These are phyloP conservation scores for Thielaviopsis musarum DNA, from an alignment of 2,329 filamentous ascomycete genomes.

Conservation along the genomic window DNA sequence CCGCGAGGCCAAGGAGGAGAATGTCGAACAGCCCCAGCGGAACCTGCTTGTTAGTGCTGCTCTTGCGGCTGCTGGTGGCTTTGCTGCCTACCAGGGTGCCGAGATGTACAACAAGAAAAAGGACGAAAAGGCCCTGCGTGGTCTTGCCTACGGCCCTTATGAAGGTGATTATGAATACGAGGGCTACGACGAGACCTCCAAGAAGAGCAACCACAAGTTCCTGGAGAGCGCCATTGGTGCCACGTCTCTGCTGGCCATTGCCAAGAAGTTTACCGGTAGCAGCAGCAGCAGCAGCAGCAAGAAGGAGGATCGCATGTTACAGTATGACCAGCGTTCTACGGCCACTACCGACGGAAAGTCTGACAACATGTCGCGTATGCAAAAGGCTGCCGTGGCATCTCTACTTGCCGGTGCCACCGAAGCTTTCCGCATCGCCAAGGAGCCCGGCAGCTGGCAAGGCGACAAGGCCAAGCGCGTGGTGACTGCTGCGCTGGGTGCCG, in stretches of 20 bases:
- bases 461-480: constrained; percentile 83
- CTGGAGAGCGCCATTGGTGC: constrained; percentile 45
- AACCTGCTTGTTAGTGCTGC: constrained; percentile 43
- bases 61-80: constrained; percentile 44
- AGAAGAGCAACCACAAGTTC: constrained; percentile 46
- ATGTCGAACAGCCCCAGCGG: constrained; percentile 31
- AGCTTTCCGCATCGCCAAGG: constrained; percentile 78
- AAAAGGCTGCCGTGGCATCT: constrained; percentile 82
- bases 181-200: constrained; percentile 35
- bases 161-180: constrained; percentile 37
- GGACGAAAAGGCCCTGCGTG: constrained; percentile 35
- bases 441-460: constrained; percentile 76
- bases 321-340: constrained; percentile 7
- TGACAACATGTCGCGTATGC: constrained; percentile 47
- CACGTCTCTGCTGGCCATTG: constrained; percentile 43
- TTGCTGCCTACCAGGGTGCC: constrained; percentile 47
- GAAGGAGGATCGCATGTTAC: constrained; percentile 18
- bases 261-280: constrained; percentile 39
- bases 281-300: constrained; percentile 28
- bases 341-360: constrained; percentile 16
- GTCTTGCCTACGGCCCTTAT: constrained; percentile 35
- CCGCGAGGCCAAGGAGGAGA: constrained; percentile 36
- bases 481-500: constrained; percentile 73
- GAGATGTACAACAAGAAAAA: constrained; percentile 45
- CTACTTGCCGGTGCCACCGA: constrained; percentile 80